These are phyloP conservation scores for Pisolithus sp. DNA, from an alignment of 768 basidiomycete species.

Conservation along the genomic window DNA sequence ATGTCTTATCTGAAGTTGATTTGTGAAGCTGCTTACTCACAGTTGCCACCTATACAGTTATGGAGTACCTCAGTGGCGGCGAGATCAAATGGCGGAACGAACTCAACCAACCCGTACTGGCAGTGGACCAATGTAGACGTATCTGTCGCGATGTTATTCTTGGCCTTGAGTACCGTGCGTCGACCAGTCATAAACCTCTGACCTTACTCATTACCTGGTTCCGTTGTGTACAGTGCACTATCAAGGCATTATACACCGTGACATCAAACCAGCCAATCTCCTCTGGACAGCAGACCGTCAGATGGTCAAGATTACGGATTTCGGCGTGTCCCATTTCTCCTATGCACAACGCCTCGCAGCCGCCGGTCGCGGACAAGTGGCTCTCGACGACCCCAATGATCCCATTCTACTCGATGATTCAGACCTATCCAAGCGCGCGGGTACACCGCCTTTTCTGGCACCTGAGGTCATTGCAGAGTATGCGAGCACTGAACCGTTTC, in stretches of 20 bases:
- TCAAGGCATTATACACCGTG: conserved; percentile 98
- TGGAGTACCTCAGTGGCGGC: conserved; percentile 95
- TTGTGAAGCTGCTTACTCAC: conserved; percentile 16
- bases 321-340: conserved; percentile 95
- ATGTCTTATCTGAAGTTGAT: conserved; percentile 4
- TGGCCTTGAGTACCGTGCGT: conserved; percentile 91
- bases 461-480: conserved; percentile 87
- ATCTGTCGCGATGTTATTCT: conserved; percentile 92
- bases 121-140: conserved; percentile 73
- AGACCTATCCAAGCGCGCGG: conserved; percentile 85
- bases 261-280: conserved; percentile 98
- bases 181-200: neutral
- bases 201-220: conserved; percentile 2
- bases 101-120: conserved; percentile 64
- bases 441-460: conserved; percentile 93
- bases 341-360: conserved; percentile 77
- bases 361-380: conserved; percentile 36
- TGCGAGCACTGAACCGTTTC: conserved; percentile 30
- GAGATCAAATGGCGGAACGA: conserved; percentile 85
- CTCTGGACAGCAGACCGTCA: conserved; percentile 83
- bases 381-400: conserved; percentile 44
- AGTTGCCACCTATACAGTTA: conserved; percentile 44
- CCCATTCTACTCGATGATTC: conserved; percentile 75
- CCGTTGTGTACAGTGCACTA: conserved; percentile 66
- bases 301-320: conserved; percentile 95